Percentiles rank a stretch among this genome's conserved stretches.
Evolutionary conservation across 768 basidiomycete species (phyloP).

Genomic region (Boletales sp.): DNA sequence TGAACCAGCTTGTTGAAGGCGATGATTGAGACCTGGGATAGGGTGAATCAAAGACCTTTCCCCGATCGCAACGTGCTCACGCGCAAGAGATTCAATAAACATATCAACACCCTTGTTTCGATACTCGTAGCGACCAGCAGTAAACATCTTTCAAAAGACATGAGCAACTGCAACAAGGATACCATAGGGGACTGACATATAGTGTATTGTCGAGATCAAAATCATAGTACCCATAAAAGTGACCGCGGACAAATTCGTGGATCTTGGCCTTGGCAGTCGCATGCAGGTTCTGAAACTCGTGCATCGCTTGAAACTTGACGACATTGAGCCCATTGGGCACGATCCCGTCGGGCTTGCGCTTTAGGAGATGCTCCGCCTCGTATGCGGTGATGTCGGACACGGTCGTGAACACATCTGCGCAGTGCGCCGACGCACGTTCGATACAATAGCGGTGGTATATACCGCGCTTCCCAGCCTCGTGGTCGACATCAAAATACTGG

Average conservation of each 20-base stretch:
- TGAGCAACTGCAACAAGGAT: not conserved
- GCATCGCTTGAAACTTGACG: slow-evolving; percentile 98
- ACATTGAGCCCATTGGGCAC: slow-evolving; percentile 98
- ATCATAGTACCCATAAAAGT: slow-evolving; percentile 97
- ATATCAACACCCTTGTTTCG: slow-evolving; percentile 99
- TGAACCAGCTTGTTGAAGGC: slow-evolving; percentile 59
- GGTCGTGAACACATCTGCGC: slow-evolving; percentile 97
- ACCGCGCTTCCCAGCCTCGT: slow-evolving; percentile 97
- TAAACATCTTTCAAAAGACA: slow-evolving; percentile 72
- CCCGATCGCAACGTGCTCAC: slow-evolving; percentile 38
- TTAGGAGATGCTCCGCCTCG: slow-evolving; percentile 92
- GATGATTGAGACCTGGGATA: slow-evolving; percentile 50
- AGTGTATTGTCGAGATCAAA: slow-evolving; percentile 92
- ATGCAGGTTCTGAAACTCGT: slow-evolving; percentile 97
- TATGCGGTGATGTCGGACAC: slow-evolving; percentile 98
- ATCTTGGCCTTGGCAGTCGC: slow-evolving; percentile 94
- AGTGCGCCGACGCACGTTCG: slow-evolving; percentile 91
- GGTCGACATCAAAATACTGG: slow-evolving; percentile 99
- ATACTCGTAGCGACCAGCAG: slow-evolving; percentile 98
- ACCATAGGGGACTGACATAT: slow-evolving; percentile 49
- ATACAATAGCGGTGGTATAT: slow-evolving; percentile 99
- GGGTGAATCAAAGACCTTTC: too few species aligned
- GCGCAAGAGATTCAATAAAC: slow-evolving; percentile 97
- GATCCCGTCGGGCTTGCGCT: slow-evolving; percentile 96
- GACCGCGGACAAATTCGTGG: slow-evolving; percentile 94